Evolutionary conservation across 192 early-diverging fungal species (phyloP).

Genomic region (Coemansia sp.): DNA sequence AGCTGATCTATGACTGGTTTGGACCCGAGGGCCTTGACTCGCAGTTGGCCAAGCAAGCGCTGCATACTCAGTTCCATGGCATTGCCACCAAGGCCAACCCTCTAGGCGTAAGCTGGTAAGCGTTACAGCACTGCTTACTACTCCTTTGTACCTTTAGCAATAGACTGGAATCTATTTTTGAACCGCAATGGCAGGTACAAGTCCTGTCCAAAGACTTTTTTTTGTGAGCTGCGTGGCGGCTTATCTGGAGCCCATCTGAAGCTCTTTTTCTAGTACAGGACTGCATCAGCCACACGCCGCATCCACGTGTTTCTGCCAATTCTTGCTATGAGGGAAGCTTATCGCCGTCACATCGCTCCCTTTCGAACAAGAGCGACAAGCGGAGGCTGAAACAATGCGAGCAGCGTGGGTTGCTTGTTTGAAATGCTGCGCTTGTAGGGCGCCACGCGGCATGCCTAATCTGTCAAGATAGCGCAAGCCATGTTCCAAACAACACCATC

Average conservation of each 20-base stretch:
- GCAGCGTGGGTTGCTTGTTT: background rate
- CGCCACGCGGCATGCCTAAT: background rate
- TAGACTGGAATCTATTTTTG: background rate
- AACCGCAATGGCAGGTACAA: too few relatives aligned
- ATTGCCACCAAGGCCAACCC: slow-evolving; percentile 72
- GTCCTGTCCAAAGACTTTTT: too few relatives aligned
- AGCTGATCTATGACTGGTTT: slow-evolving; percentile 83
- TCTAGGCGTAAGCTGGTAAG: slow-evolving; percentile 81
- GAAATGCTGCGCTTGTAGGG: background rate
- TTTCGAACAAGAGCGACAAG: background rate
- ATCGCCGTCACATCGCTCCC: background rate
- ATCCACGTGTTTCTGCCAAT: background rate
- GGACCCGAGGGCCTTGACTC: slow-evolving; percentile 61
- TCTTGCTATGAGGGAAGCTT: background rate
- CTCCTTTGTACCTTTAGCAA: background rate
- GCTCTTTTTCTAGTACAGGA: background rate
- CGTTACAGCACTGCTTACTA: background rate
- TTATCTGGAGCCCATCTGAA: slow-evolving; percentile 1
- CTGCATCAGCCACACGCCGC: background rate
- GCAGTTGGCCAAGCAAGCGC: slow-evolving; percentile 56
- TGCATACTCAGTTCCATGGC: slow-evolving; percentile 87
- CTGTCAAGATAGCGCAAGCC: background rate
- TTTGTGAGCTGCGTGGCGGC: background rate
- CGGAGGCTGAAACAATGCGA: background rate
- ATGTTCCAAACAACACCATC: background rate